These are phyloP conservation scores for Oryza glaberrima DNA, from an alignment of 176 grass and related monocot genomes.

Conservation along the genomic window DNA sequence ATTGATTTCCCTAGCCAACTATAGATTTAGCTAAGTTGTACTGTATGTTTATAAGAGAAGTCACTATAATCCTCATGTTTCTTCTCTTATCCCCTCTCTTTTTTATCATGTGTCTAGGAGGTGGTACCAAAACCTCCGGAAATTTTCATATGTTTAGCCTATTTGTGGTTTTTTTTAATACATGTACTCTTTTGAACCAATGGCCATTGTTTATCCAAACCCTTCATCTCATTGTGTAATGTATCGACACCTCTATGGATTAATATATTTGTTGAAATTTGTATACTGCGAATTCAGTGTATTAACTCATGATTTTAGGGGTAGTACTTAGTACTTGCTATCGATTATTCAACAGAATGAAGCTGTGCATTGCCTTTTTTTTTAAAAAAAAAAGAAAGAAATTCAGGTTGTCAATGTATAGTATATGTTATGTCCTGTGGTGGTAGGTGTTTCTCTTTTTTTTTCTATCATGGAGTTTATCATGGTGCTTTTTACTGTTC, in stretches of 20 bases:
- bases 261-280: neutral
- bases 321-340: neutral
- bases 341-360: neutral
- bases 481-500: neutral
- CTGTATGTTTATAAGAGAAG: too few relatives aligned
- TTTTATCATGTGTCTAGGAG: too few relatives aligned
- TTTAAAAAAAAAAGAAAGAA: too few relatives aligned
- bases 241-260: neutral
- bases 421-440: neutral
- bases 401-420: neutral
- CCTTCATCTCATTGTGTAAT: neutral
- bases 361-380: neutral
- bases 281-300: neutral
- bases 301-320: neutral
- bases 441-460: neutral
- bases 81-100: too few relatives aligned
- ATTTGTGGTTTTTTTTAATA: too few relatives aligned
- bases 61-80: too few relatives aligned
- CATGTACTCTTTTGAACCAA: too few relatives aligned
- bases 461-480: neutral
- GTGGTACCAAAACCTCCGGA: too few relatives aligned
- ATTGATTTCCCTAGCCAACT: too few relatives aligned
- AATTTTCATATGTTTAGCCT: too few relatives aligned
- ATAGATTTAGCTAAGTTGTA: too few relatives aligned
- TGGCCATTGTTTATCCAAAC: too few relatives aligned